phyloP scores from a whole-genome alignment of 495 filamentous ascomycete species.

The Annulohypoxylon moriforme region DNA sequence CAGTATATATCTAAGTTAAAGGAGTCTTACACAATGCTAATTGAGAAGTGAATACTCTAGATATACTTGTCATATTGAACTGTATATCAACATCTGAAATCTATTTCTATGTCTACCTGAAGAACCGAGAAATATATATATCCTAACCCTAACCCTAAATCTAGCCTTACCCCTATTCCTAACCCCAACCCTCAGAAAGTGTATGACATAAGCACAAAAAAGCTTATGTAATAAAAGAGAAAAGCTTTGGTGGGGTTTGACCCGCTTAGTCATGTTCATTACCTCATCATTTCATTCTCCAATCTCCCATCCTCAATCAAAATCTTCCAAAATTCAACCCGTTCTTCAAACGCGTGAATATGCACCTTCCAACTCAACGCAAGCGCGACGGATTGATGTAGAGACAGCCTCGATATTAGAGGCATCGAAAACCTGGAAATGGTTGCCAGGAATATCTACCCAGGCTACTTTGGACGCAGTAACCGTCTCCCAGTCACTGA shows the following conservation, averaged over 20 bases:
- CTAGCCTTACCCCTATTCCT: too few relatives aligned
- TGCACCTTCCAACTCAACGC: background rate
- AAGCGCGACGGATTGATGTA: background rate
- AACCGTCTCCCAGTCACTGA: background rate
- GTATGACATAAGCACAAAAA: too few relatives aligned
- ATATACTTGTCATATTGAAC: background rate
- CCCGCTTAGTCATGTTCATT: background rate
- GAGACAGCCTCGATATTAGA: background rate
- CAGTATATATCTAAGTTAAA: too few relatives aligned
- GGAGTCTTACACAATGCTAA: background rate
- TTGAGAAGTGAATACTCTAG: background rate
- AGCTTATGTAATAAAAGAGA: background rate
- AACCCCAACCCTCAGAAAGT: too few relatives aligned
- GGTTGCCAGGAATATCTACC: conserved; percentile 4
- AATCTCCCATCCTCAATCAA: background rate
- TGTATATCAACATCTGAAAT: background rate
- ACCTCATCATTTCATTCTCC: background rate
- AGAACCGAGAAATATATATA: background rate
- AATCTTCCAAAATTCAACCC: background rate
- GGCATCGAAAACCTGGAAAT: conserved; percentile 10
- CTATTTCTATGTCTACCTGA: background rate
- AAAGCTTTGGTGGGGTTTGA: background rate
- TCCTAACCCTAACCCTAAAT: too few relatives aligned
- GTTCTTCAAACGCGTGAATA: conserved; percentile 1
- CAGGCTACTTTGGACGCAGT: background rate